Base-by-base conservation (phyloP, 2,329 filamentous ascomycete species). In the Fusarium tanahbumbuense region DNA sequence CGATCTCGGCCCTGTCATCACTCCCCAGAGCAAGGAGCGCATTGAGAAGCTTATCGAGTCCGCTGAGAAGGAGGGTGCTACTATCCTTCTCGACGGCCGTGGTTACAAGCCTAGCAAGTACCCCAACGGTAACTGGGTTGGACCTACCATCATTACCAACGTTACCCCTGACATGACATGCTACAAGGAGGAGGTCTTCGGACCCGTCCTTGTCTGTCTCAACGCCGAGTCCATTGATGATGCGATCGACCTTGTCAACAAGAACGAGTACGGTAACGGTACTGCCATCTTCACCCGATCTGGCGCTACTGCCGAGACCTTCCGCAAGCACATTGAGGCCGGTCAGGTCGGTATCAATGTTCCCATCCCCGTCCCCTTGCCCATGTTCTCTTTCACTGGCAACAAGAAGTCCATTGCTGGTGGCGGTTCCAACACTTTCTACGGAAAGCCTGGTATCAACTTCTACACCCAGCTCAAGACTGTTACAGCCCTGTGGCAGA, bases 391-490 rank as follows among this genome's bases (percentile, higher is more conserved):
- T 59, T 92, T 92, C 79, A 92, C 89, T 28, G 90, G 89, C 46
- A 92, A 92, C 84, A 95, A 99, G 90, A 94, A 92, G 87, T 93
- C 90, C 76, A 86, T 98, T 60, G 96, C 96, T 1, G 96, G 95
- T 57, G 94, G 94, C 55, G 95, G 96, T 66, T 92, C 93, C 40
- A 97, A 89, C 83, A 97, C 94, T 18, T 98, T 99, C 80, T 99
- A 99, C 82, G 96, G 96, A 72, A 92, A 93, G 81, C 93, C 94
- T 1, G 96, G 95, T 25, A 82, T 99, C 78, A 91, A 92, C 78
- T 99, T 99, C 79, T 98, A 97, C 82, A 99, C 96, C 5, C 96
- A 98, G 83, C 88, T 92, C 78, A 98, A 99, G 92, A 99, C 96
- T 5, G 96, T 99, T 50, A 99, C 96, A 56, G 91, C 93, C 72